Evolutionary conservation across 2,329 filamentous ascomycete species (phyloP).

Genomic region (Chaetomiaceae sp.): DNA sequence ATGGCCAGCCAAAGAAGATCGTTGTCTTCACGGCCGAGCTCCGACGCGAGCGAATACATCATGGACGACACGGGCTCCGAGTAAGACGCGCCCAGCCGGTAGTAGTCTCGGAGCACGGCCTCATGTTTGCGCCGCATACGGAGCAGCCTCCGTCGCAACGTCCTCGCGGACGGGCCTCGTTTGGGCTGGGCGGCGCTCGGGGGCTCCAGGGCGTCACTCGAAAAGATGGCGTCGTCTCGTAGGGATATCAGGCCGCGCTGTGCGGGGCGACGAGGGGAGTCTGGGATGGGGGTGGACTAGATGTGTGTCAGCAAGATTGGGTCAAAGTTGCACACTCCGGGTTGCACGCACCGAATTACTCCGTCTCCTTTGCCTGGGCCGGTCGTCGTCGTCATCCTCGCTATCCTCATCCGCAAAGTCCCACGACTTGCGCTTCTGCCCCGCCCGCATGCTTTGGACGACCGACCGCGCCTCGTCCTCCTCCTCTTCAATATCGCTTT

Average conservation of each 20-base stretch:
- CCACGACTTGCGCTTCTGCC: conserved; percentile 75
- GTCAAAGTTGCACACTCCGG: too few relatives aligned
- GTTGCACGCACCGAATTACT: conserved; percentile 72
- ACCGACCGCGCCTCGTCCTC: conserved; percentile 33
- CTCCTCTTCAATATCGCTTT: conserved; percentile 40
- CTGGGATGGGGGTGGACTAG: conserved; percentile 61
- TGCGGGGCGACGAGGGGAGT: conserved; percentile 56
- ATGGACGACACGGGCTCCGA: conserved; percentile 93
- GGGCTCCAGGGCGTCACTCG: conserved; percentile 46
- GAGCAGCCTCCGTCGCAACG: conserved; percentile 67
- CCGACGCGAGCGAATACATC: conserved; percentile 89
- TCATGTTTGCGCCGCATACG: conserved; percentile 75
- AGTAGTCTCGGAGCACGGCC: conserved; percentile 71
- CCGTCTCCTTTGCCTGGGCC: conserved; percentile 72
- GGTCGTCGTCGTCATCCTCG: conserved; percentile 64
- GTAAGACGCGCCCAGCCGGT: conserved; percentile 81
- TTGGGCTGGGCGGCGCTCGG: conserved; percentile 55
- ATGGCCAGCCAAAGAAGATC: conserved; percentile 93
- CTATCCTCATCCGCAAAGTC: conserved; percentile 65
- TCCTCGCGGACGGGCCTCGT: conserved; percentile 63
- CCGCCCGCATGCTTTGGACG: conserved; percentile 40
- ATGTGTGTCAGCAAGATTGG: conserved; percentile 32
- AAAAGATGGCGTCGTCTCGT: conserved; percentile 41
- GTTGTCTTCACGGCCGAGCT: conserved; percentile 93
- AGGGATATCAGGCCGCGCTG: conserved; percentile 57